phyloP scores from a whole-genome alignment of 768 basidiomycete species.

The Termitomyces sp. region DNA sequence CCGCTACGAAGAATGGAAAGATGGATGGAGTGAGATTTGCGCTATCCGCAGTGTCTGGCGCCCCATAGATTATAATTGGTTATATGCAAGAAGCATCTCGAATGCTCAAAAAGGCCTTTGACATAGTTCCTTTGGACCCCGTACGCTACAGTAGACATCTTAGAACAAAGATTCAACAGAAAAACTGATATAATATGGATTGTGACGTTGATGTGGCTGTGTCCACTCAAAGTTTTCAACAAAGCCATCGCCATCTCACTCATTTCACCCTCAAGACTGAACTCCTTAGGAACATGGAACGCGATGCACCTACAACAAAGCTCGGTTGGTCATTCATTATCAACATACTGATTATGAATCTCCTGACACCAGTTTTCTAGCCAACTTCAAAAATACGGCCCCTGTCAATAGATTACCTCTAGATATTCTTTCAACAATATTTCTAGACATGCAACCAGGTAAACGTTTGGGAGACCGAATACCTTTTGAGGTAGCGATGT shows the following conservation, averaged over 20 bases:
- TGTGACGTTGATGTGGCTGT: background rate
- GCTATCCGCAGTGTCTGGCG: conserved; percentile 13
- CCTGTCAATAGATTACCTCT: conserved; percentile 19
- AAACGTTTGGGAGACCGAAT: conserved; percentile 17
- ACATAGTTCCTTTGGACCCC: background rate
- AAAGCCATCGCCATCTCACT: too few species aligned
- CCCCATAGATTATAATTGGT: conserved; percentile 16
- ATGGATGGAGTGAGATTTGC: conserved; percentile 17
- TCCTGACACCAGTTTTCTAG: background rate
- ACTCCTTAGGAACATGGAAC: background rate
- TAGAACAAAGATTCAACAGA: too few species aligned
- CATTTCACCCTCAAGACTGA: too few species aligned
- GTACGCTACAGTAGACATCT: background rate
- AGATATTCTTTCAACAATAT: conserved; percentile 25
- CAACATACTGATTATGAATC: background rate
- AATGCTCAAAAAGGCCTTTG: background rate
- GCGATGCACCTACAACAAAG: background rate
- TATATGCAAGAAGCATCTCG: background rate
- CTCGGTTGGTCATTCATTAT: background rate
- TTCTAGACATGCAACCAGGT: conserved; percentile 17
- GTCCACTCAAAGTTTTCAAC: background rate
- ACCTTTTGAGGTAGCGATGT: conserved; percentile 30
- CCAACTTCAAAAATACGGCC: background rate
- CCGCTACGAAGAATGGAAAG: conserved; percentile 17
- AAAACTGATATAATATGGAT: too few species aligned